These are phyloP conservation scores for Stachybotrys echinatus DNA, from an alignment of 2,329 filamentous ascomycete species.

Conservation along the genomic window DNA sequence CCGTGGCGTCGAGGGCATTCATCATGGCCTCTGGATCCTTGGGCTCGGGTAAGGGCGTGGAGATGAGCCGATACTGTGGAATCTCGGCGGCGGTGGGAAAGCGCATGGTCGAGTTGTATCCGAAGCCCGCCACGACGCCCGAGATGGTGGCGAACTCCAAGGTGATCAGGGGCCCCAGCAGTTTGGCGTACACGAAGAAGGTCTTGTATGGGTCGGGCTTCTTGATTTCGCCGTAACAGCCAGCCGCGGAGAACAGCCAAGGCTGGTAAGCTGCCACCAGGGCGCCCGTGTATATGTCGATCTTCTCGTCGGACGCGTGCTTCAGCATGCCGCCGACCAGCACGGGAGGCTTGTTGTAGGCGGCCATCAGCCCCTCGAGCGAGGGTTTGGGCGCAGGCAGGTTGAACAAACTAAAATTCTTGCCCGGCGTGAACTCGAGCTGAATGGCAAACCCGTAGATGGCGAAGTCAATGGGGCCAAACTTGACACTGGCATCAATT, in stretches of 20 bases:
- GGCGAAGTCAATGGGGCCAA: too few relatives aligned
- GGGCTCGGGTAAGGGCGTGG: conserved; percentile 12
- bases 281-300: conserved; percentile 30
- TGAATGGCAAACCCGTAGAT: too few relatives aligned
- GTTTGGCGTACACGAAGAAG: conserved; percentile 31
- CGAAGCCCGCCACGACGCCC: conserved; percentile 31
- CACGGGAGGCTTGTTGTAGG: too few relatives aligned
- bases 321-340: background rate
- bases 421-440: too few relatives aligned
- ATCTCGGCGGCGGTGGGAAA: conserved; percentile 19
- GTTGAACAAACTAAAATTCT: too few relatives aligned
- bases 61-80: too few relatives aligned
- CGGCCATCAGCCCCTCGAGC: too few relatives aligned
- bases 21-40: background rate
- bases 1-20: background rate
- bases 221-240: conserved; percentile 26
- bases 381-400: too few relatives aligned
- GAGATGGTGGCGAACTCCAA: conserved; percentile 30
- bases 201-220: background rate
- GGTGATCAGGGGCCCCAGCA: conserved; percentile 31
- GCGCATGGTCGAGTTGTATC: conserved; percentile 29
- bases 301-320: background rate
- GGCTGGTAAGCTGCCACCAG: conserved; percentile 25
- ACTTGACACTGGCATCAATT: too few relatives aligned
- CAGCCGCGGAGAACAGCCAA: conserved; percentile 32